Evolutionary conservation across 495 filamentous ascomycete genomes (phyloP).

Genomic region (Trypethelium eluteriae): DNA sequence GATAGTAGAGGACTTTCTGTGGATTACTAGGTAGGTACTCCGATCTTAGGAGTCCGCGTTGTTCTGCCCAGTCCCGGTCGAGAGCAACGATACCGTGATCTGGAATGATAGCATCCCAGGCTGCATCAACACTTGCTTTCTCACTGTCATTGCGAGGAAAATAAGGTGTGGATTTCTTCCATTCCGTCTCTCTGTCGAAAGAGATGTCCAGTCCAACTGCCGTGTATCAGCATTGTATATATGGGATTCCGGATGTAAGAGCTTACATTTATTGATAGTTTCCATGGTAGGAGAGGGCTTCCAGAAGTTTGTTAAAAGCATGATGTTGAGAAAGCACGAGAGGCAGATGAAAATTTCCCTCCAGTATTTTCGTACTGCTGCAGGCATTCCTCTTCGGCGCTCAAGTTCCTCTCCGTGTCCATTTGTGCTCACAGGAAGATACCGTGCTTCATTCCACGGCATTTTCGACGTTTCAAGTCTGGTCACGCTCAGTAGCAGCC

Average conservation of each 20-base stretch:
- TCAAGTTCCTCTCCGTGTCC: background rate
- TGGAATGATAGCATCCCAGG: conserved; percentile 24
- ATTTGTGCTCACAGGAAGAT: background rate
- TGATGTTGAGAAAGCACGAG: background rate
- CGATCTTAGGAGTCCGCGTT: conserved; percentile 14
- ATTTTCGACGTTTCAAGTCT: background rate
- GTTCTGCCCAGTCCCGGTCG: conserved; percentile 19
- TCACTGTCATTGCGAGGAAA: background rate
- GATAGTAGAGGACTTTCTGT: conserved; percentile 22
- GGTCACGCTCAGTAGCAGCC: background rate
- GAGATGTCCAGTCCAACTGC: conserved; percentile 4
- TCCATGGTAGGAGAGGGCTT: background rate
- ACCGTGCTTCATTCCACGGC: background rate
- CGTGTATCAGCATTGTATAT: background rate
- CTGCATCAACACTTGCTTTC: conserved; percentile 11
- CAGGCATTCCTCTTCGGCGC: background rate
- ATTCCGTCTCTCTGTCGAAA: background rate
- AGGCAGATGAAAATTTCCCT: background rate
- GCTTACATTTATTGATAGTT: background rate
- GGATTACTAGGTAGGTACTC: conserved; percentile 21
- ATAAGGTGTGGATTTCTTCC: conserved; percentile 1
- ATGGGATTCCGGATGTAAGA: background rate
- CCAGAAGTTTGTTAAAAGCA: background rate
- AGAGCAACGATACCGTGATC: conserved; percentile 26
- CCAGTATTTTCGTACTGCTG: background rate